Evolutionary conservation across 306 rosid genomes (phyloP), one percentile per base, ranked within the genome.

Genomic region (Albizia julibrissin): DNA sequence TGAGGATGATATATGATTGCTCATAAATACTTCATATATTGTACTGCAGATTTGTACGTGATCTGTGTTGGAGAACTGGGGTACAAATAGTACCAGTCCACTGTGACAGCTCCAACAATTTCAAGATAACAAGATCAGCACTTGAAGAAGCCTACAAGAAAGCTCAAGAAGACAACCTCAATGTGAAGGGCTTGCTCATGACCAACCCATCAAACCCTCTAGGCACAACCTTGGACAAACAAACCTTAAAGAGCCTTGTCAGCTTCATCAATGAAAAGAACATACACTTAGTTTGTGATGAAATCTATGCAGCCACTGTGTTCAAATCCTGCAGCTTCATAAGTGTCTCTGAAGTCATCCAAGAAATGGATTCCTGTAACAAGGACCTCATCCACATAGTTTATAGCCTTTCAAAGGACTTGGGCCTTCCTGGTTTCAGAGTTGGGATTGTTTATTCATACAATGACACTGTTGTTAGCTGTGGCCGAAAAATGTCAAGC

Each of bases 171-270:
- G 58, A 40, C 27, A 86, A 88, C 61, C 87, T 91, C 68, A 90
- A 90, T 0, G 85, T 95, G 10, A 95, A 87, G 74, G 98, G 98
- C 18, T 22, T 95, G 73, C 81, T 95, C 86, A 68, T 95, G 58
- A 89, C 98, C 47, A 95, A 91, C 84, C 98, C 98, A 4, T 95
- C 98, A 19, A 93, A 95, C 77, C 98, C 98, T 18, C 34, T 95
- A 9, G 98, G 98, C 29, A 89, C 91, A 10, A 87, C 90, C 10
- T 1, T 89, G 0, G 95, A 91, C 66, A 86, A 79, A 54, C 89
- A 82, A 31, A 86, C 94, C 18, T 64, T 95, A 2, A 87, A 67
- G 79, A 86, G 79, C 91, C 84, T 95, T 0, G 98, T 93, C 27
- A 75, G 18, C 22, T 95, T 95, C 80, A 76, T 90, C 33, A 85